Evolutionary conservation across 148 eudicot species (phyloP).

Genomic region (Cornus kousa): DNA sequence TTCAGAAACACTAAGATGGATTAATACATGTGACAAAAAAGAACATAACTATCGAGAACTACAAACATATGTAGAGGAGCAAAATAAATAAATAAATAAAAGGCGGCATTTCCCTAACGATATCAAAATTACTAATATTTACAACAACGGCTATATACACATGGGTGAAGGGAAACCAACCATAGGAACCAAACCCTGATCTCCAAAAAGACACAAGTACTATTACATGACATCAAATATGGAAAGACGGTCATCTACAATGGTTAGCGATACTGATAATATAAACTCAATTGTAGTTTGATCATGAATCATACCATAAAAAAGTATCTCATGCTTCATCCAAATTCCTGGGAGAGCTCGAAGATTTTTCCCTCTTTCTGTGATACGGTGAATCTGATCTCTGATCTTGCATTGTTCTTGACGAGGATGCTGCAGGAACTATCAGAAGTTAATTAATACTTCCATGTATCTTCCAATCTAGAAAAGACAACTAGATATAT

Average conservation of each 20-base stretch:
- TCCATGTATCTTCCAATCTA: neutral
- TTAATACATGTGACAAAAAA: neutral
- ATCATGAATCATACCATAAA: neutral
- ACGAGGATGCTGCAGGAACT: slow-evolving; percentile 12
- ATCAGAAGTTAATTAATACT: neutral
- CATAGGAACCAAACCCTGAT: slow-evolving; percentile 2
- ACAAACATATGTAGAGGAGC: neutral
- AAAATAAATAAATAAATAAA: neutral
- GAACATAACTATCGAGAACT: neutral
- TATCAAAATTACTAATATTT: neutral
- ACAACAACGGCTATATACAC: neutral
- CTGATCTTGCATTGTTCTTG: slow-evolving; percentile 8
- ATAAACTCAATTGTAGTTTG: neutral
- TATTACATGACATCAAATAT: neutral
- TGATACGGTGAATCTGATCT: slow-evolving; percentile 9
- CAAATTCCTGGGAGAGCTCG: neutral
- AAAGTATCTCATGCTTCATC: neutral
- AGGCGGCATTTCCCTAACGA: neutral
- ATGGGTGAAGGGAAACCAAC: neutral
- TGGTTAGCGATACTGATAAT: neutral
- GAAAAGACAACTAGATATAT: neutral
- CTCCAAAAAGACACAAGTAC: neutral
- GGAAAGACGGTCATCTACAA: neutral
- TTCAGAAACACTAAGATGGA: neutral
- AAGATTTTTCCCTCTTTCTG: slow-evolving; percentile 9